Percentiles rank a stretch among this genome's conserved stretches.
These are phyloP conservation scores for Solanum verrucosum DNA, from an alignment of 257 asterid species.

Conservation along the genomic window DNA sequence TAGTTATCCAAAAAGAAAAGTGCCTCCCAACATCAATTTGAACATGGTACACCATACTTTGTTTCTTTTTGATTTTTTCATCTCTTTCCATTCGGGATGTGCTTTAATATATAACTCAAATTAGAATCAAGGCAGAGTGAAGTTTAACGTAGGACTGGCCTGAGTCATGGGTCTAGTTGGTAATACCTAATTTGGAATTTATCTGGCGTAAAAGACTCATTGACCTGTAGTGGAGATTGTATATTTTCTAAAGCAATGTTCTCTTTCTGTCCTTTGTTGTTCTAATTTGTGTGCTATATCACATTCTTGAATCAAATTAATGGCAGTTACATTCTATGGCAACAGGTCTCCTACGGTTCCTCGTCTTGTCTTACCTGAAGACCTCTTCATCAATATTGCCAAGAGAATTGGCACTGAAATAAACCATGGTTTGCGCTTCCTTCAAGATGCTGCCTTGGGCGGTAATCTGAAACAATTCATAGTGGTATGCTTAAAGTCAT, in stretches of 20 bases:
- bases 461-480: conserved; percentile 61
- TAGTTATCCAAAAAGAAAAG: too few relatives aligned
- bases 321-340: not conserved
- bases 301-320: not conserved
- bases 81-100: not conserved
- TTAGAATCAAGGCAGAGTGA: not conserved
- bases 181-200: not conserved
- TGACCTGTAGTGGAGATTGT: not conserved
- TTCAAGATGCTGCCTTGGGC: conserved; percentile 59
- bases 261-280: not conserved
- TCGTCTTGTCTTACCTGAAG: conserved; percentile 50
- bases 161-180: not conserved
- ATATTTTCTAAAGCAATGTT: not conserved
- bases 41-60: not conserved
- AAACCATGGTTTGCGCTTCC: conserved; percentile 35
- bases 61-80: not conserved
- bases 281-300: not conserved
- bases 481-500: conserved; percentile 24
- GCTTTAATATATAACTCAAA: not conserved
- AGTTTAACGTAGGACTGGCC: not conserved
- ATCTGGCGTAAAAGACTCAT: not conserved
- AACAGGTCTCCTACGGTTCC: conserved; percentile 54
- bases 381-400: conserved; percentile 44
- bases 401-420: conserved; percentile 38
- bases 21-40: too few relatives aligned